Base-by-base conservation (phyloP, 1,139 yeast genomes). In the Yamadazyma triangularis region DNA sequence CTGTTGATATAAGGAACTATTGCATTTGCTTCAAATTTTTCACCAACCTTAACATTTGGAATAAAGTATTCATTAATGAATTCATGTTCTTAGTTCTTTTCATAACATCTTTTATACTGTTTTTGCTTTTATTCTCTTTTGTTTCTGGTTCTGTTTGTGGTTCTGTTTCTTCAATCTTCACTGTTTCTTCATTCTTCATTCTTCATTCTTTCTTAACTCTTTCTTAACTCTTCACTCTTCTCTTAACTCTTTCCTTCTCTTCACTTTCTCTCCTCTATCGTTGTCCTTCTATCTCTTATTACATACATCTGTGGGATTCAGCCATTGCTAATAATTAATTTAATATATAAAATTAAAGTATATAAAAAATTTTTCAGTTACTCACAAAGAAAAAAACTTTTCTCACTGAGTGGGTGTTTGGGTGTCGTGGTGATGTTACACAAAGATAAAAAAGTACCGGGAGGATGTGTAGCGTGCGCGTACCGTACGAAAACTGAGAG, bases 291-390 rank as follows among this genome's bases (percentile, higher is more conserved):
- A 6, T 18, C 20, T 18, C 20, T 18, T 18, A 7, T 18, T 50
- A 80, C 88, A 73, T 81, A 80, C 91, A 78, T 85, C 96, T 85
- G 78, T 87, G 95, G 70, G 95, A 82, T 78, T 85, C 95, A 78
- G 95, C 91, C 95, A 86, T 86, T 73, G 47, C 50, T 40, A 29
- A 32, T 32, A n/a, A n/a, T n/a, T n/a, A n/a, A n/a, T 8, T 8
- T 19, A 36, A 30, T 32, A 28, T 32, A 36, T 34, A 41, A 32
- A 36, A 33, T 37, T 35, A 34, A 36, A 36, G 34, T 20, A 22
- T 26, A 30, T 13, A 26, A 28, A 24, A 28, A 39, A 39, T 35
- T 39, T 8, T 39, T 39, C 41, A 39, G 36, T 21, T 8, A 15
- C 5, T 24, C 23, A n/a, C 26, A 30, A 25, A 25, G 32, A 30